A percentile compares a stretch with the other conserved stretches of the same genome.
Evolutionary conservation across 768 basidiomycete species (phyloP).

Genomic region (Termitomyces sp.): DNA sequence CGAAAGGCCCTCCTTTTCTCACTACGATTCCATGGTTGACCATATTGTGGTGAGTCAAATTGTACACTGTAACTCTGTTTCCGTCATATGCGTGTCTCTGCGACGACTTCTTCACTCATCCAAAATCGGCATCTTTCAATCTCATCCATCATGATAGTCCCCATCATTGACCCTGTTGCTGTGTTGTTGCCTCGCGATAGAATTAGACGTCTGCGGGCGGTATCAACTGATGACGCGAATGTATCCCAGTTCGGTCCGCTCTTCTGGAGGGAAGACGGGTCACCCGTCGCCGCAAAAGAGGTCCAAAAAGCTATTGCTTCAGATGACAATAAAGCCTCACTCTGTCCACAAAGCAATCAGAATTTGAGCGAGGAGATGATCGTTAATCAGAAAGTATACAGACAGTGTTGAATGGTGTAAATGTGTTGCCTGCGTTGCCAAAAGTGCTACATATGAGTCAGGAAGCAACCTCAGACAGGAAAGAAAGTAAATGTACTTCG

Average conservation of each 20-base stretch:
- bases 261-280: slow-evolving; percentile 17
- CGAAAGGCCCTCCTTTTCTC: background rate
- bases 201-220: background rate
- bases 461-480: background rate
- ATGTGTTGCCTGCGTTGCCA: background rate
- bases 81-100: slow-evolving; percentile 27
- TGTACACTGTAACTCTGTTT: no score
- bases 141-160: slow-evolving; percentile 24
- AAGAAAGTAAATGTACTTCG: background rate
- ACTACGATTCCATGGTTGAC: background rate
- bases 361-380: background rate
- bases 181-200: background rate
- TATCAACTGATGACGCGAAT: background rate
- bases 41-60: no score
- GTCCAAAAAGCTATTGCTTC: slow-evolving; percentile 44
- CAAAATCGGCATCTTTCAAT: slow-evolving; percentile 36
- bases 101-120: slow-evolving; percentile 34
- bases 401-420: slow-evolving; percentile 1
- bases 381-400: background rate
- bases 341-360: slow-evolving; percentile 18
- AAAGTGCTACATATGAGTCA: background rate
- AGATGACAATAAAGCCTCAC: slow-evolving; percentile 31
- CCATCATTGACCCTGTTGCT: slow-evolving; percentile 19
- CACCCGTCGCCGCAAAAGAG: slow-evolving; percentile 31
- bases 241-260: background rate